Evolutionary conservation across 1,139 yeast genomes (phyloP).

Genomic region (Geotrichum siamense): DNA sequence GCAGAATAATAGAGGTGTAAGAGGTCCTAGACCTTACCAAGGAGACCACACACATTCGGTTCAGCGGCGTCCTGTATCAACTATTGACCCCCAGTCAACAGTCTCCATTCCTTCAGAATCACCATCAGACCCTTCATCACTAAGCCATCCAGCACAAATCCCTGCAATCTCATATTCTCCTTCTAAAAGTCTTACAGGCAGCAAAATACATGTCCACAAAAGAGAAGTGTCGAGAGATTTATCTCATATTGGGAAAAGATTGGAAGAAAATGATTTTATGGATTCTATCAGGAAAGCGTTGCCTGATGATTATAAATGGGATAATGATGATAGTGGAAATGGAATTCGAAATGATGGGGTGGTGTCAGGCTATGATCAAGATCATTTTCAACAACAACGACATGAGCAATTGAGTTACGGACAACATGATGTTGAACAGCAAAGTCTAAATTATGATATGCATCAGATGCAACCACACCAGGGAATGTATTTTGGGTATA

Average conservation of each 20-base stretch:
- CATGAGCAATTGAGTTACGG: neutral
- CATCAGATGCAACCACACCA: neutral
- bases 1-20: no score
- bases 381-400: neutral
- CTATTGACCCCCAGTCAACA: slow-evolving; percentile 1
- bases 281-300: no score
- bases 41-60: neutral
- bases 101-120: neutral
- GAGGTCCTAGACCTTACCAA: neutral
- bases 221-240: no score
- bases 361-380: neutral
- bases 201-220: neutral
- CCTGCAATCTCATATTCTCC: neutral
- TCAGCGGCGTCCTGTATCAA: slow-evolving; percentile 4
- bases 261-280: no score
- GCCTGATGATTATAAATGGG: no score
- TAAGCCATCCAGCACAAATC: neutral
- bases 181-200: neutral
- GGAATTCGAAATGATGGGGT: neutral
- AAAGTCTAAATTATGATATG: neutral
- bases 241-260: no score
- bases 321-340: neutral
- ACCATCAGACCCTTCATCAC: neutral
- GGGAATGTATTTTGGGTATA: no score
- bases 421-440: neutral